A percentile compares a stretch with the other conserved stretches of the same genome.
Conservation (phyloP, 2,329 filamentous ascomycete species). For the Pseudonectria buxi region DNA sequence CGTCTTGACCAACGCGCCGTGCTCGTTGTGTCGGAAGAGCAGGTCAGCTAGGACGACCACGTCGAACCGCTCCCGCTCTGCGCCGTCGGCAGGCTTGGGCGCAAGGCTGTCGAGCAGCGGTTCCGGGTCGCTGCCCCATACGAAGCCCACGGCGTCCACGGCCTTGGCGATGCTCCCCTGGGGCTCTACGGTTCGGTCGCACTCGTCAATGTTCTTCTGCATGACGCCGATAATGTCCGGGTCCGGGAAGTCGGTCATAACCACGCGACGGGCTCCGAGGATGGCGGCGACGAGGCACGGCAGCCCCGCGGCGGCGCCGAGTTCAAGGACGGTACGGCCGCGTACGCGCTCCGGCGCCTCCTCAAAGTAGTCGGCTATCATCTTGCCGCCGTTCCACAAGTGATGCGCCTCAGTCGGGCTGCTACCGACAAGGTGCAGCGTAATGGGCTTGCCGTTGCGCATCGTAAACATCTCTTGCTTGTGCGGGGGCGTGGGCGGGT, state of each 20-base stretch:
- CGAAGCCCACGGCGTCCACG: conserved; percentile 62
- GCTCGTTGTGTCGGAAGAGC: conserved; percentile 86
- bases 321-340: conserved; percentile 70
- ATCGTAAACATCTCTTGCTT: conserved; percentile 68
- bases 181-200: conserved; percentile 32
- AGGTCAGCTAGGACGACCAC: conserved; percentile 81
- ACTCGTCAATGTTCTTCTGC: conserved; percentile 63
- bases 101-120: conserved; percentile 53
- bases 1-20: conserved; percentile 67
- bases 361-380: conserved; percentile 74
- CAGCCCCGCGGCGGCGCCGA: conserved; percentile 82
- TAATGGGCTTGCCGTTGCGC: conserved; percentile 56
- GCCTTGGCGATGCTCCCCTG: conserved; percentile 24
- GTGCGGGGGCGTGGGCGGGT: conserved; percentile 67
- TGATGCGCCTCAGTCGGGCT: conserved; percentile 86
- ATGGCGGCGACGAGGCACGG: conserved; percentile 72
- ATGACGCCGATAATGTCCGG: conserved; percentile 75
- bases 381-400: conserved; percentile 83
- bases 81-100: conserved; percentile 10
- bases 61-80: conserved; percentile 53
- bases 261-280: conserved; percentile 61
- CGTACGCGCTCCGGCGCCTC: conserved; percentile 55
- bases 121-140: conserved; percentile 68
- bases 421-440: conserved; percentile 74
- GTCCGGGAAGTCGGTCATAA: conserved; percentile 88